These are phyloP conservation scores for Pigoraptor vietnamica DNA, from an alignment of 78 protist species.

Conservation along the genomic window DNA sequence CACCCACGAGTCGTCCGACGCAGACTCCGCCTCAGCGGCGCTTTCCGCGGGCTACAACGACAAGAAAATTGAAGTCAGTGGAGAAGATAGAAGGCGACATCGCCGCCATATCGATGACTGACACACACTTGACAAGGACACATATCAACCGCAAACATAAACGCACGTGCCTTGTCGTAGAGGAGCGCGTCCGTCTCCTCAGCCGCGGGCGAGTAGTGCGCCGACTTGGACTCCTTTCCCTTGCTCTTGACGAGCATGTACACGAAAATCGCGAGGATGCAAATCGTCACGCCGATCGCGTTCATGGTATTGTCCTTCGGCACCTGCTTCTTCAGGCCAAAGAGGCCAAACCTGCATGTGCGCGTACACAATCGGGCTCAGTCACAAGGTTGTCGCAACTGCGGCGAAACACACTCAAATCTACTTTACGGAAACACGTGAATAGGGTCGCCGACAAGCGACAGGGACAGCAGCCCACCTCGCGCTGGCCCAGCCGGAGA, in stretches of 20 bases:
- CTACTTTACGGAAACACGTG: no score
- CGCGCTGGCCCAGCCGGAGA: slow-evolving; percentile 63
- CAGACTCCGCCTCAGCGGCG: background rate
- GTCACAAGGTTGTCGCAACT: background rate
- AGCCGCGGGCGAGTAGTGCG: background rate
- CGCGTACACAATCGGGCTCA: background rate
- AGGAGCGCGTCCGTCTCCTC: background rate
- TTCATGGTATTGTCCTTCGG: slow-evolving; percentile 7
- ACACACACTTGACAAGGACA: no score
- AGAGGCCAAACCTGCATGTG: slow-evolving; percentile 49
- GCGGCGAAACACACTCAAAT: no score
- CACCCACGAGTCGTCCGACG: background rate
- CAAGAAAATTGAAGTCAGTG: no score
- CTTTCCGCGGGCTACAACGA: no score
- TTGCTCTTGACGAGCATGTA: background rate
- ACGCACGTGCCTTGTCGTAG: background rate
- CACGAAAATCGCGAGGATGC: background rate
- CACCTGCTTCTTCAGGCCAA: slow-evolving; percentile 48
- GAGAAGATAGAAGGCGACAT: no score
- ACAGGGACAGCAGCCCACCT: slow-evolving; percentile 30
- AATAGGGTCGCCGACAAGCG: background rate
- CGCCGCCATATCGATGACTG: no score
- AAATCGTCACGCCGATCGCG: slow-evolving; percentile 12
- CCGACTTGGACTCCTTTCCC: background rate
- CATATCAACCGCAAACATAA: background rate